Evolutionary conservation across 2,329 filamentous ascomycete species (phyloP).

Genomic region (Onygenales sp.): DNA sequence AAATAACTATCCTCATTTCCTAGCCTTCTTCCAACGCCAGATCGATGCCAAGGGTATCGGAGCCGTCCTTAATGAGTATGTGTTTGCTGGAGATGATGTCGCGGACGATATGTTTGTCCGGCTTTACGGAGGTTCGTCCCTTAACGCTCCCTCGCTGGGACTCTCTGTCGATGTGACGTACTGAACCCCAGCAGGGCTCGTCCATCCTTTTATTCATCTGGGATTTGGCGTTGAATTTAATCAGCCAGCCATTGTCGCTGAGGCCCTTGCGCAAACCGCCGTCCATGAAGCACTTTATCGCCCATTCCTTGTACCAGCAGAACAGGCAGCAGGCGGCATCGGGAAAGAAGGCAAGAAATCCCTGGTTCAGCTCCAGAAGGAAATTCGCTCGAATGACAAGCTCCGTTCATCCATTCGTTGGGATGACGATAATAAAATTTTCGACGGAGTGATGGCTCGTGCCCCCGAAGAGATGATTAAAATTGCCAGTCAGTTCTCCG

Average conservation of each 20-base stretch:
- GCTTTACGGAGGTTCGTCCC: slow-evolving; percentile 50
- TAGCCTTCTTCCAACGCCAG: slow-evolving; percentile 66
- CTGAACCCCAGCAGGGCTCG: slow-evolving; percentile 42
- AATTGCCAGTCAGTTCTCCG: slow-evolving; percentile 50
- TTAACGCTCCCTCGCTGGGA: slow-evolving; percentile 1
- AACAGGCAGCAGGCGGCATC: slow-evolving; percentile 24
- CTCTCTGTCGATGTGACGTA: not conserved
- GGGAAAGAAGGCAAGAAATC: slow-evolving; percentile 23
- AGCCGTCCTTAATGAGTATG: slow-evolving; percentile 52
- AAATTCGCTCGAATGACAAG: slow-evolving; percentile 47
- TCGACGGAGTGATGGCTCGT: slow-evolving; percentile 57
- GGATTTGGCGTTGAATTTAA: slow-evolving; percentile 76
- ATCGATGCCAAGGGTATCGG: slow-evolving; percentile 57
- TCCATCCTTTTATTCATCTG: slow-evolving; percentile 77
- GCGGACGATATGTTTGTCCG: slow-evolving; percentile 61
- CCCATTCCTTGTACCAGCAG: slow-evolving; percentile 39
- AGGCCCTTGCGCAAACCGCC: slow-evolving; percentile 67
- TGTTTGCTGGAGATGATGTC: slow-evolving; percentile 57
- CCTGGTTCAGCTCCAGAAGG: slow-evolving; percentile 53
- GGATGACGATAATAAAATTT: slow-evolving; percentile 53
- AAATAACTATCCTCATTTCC: slow-evolving; percentile 60
- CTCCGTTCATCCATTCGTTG: slow-evolving; percentile 45
- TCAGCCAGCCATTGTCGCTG: slow-evolving; percentile 71
- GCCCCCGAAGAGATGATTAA: slow-evolving; percentile 55
- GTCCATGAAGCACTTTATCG: slow-evolving; percentile 52